These are phyloP conservation scores for Botrytis galanthina DNA, from an alignment of 2,329 filamentous ascomycete species.

Conservation along the genomic window DNA sequence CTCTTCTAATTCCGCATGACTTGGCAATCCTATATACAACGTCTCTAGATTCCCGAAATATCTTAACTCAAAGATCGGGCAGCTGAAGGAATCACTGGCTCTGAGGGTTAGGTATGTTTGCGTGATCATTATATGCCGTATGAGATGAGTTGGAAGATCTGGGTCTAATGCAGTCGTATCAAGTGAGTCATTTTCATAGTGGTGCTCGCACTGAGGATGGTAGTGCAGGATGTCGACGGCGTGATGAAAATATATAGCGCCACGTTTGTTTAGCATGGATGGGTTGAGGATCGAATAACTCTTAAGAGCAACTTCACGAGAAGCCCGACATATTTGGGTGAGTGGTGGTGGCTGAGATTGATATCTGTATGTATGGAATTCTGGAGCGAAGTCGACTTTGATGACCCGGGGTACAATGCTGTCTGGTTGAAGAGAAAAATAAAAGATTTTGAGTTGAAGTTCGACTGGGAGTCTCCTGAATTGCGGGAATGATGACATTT, in stretches of 20 bases:
- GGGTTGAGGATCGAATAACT: neutral
- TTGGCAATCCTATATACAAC: constrained; percentile 13
- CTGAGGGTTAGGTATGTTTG: constrained; percentile 8
- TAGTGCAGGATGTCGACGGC: constrained; percentile 7
- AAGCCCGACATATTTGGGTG: neutral
- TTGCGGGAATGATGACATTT: constrained; percentile 6
- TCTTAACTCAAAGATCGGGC: constrained; percentile 7
- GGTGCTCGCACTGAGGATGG: neutral
- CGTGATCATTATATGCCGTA: constrained; percentile 14
- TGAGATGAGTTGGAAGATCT: neutral
- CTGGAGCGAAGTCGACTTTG: neutral
- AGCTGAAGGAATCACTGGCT: constrained; percentile 1
- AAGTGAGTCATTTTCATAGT: neutral
- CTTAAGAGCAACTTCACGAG: constrained; percentile 11
- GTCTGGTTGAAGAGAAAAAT: neutral
- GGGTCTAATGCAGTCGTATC: neutral
- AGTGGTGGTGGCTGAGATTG: constrained; percentile 5
- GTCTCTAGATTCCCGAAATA: neutral
- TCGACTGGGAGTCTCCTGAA: constrained; percentile 5
- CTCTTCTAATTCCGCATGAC: neutral
- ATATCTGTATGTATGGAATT: neutral
- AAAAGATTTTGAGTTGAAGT: constrained; percentile 14
- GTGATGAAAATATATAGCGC: constrained; percentile 9
- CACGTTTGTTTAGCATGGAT: neutral
- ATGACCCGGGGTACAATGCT: constrained; percentile 4